Conservation (phyloP, 805 yeast genomes). For the Candida ulmi region DNA sequence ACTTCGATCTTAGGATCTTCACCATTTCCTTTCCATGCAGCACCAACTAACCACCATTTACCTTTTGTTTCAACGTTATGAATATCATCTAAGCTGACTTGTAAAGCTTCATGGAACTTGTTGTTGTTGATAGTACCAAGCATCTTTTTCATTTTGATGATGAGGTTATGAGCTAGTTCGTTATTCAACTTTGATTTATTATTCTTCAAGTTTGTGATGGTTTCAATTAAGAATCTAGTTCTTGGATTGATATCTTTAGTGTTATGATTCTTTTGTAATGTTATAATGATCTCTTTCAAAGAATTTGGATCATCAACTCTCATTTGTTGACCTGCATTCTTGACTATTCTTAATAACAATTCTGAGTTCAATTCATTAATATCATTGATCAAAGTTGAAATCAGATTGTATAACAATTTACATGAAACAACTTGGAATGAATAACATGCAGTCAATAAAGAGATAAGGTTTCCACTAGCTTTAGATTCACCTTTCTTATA, state of each 20-base stretch:
- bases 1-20: slow-evolving; percentile 16
- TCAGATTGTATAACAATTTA: slow-evolving; percentile 70
- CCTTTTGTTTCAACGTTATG: slow-evolving; percentile 73
- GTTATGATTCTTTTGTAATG: slow-evolving; percentile 38
- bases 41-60: slow-evolving; percentile 99
- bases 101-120: slow-evolving; percentile 65
- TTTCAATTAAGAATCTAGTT: slow-evolving; percentile 77
- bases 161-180: slow-evolving; percentile 46
- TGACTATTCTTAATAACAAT: slow-evolving; percentile 61
- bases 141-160: slow-evolving; percentile 57
- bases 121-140: slow-evolving; percentile 46
- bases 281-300: slow-evolving; percentile 67
- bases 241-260: slow-evolving; percentile 47
- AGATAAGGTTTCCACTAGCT: slow-evolving; percentile 60
- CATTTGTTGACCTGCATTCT: slow-evolving; percentile 76
- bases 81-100: slow-evolving; percentile 80
- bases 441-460: slow-evolving; percentile 72
- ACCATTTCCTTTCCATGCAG: slow-evolving; percentile 83
- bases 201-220: slow-evolving; percentile 79
- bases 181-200: slow-evolving; percentile 60
- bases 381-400: slow-evolving; percentile 44
- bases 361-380: slow-evolving; percentile 74
- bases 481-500: slow-evolving; percentile 37
- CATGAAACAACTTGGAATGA: slow-evolving; percentile 73
- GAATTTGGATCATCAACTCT: slow-evolving; percentile 88